phyloP scores from a whole-genome alignment of 2,329 filamentous ascomycete species.

The Elsinoe ampelina region DNA sequence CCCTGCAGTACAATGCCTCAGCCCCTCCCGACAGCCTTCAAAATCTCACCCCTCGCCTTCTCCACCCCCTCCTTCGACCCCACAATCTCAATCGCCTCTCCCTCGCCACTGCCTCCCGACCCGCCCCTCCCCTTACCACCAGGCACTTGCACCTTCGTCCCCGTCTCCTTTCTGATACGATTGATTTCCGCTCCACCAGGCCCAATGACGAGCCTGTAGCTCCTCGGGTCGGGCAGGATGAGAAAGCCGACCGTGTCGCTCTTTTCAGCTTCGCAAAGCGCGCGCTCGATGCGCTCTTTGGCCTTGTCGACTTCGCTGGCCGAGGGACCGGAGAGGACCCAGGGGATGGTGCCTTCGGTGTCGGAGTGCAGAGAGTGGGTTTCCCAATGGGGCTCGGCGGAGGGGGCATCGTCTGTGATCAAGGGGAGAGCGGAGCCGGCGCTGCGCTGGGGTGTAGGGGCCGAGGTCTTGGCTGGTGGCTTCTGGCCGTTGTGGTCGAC shows the following conservation, averaged over 20 bases:
- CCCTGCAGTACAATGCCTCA: not conserved
- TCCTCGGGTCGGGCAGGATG: conserved; percentile 77
- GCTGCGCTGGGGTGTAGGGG: conserved; percentile 42
- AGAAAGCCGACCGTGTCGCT: conserved; percentile 74
- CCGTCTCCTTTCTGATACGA: conserved; percentile 80
- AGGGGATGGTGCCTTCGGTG: conserved; percentile 61
- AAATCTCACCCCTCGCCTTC: conserved; percentile 77
- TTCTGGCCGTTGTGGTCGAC: conserved; percentile 82
- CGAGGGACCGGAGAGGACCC: conserved; percentile 68
- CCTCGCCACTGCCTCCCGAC: conserved; percentile 41
- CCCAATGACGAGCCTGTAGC: conserved; percentile 85
- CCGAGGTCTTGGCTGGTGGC: conserved; percentile 57
- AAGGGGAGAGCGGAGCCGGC: conserved; percentile 62
- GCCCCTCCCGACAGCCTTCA: conserved; percentile 57
- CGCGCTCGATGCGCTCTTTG: conserved; percentile 61
- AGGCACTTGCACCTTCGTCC: conserved; percentile 84
- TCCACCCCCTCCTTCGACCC: conserved; percentile 74
- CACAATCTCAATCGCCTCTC: conserved; percentile 84
- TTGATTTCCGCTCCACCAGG: conserved; percentile 87
- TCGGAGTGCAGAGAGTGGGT: conserved; percentile 65
- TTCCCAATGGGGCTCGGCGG: conserved; percentile 68
- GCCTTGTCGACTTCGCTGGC: conserved; percentile 75
- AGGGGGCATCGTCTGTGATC: conserved; percentile 70
- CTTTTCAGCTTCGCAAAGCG: conserved; percentile 62
- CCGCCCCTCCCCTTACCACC: conserved; percentile 53